These are phyloP conservation scores for Candida gorgasii DNA, from an alignment of 805 yeast species.

Conservation along the genomic window DNA sequence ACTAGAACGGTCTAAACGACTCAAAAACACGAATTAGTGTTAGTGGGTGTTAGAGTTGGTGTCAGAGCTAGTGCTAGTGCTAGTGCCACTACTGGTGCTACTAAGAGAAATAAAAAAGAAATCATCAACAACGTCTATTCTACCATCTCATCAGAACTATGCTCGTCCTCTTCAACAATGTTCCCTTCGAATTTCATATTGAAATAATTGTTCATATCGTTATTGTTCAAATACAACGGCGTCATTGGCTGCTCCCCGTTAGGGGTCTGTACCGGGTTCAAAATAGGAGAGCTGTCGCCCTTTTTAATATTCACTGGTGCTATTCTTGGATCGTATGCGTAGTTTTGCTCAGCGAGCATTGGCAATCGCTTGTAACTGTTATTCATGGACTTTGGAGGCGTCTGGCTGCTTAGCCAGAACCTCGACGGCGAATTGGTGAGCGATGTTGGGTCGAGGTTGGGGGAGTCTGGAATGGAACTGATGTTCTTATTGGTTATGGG, in stretches of 20 bases:
- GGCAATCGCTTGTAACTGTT: constrained; percentile 22
- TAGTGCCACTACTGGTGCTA: no score
- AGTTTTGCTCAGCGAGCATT: constrained; percentile 17
- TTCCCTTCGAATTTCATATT: constrained; percentile 1
- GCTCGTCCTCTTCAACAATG: constrained; percentile 13
- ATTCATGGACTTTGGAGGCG: constrained; percentile 47
- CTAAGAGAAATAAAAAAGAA: no score
- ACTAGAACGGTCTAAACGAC: no score
- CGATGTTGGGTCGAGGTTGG: constrained; percentile 52
- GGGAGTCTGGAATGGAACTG: constrained; percentile 46
- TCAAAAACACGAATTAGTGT: no score
- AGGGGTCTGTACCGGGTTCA: constrained; percentile 45
- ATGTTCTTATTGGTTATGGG: constrained; percentile 23
- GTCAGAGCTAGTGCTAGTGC: no score
- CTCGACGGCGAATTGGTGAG: constrained; percentile 57
- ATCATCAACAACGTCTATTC: constrained; percentile 4
- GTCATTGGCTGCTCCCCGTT: constrained; percentile 46
- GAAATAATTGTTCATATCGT: constrained; percentile 6
- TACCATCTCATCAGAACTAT: constrained; percentile 6
- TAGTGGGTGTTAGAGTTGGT: not conserved
- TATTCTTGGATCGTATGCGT: constrained; percentile 8
- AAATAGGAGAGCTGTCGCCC: constrained; percentile 27
- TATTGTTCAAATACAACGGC: constrained; percentile 31
- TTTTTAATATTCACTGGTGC: constrained; percentile 6
- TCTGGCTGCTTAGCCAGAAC: constrained; percentile 52